Evolutionary conservation across 139 green algal genomes (phyloP), one percentile per base, ranked within the genome.

Genomic region (Yamagishiella unicocca): DNA sequence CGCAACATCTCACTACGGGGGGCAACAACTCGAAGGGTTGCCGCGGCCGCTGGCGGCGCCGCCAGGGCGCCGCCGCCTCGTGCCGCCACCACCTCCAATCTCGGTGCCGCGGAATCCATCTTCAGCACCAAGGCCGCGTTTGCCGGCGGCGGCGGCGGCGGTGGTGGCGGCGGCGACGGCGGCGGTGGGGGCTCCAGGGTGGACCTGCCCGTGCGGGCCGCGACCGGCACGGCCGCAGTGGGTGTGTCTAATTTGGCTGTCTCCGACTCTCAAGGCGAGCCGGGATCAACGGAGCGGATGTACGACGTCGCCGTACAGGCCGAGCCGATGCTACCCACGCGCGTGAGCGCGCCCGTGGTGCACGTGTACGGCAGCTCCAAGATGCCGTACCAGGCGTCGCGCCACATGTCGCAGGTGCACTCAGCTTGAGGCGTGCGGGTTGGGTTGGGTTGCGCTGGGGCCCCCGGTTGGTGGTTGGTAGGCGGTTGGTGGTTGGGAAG

Each of bases 361-460:
- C 12, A 19, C 31, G 33, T 43, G 66, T 46, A 74, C 66, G 45
- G 45, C 66, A 74, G 58, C 58, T 9, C 70, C 33, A 55, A 70
- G 37, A 35, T 83, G 54, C 76, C 76, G 76, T 83, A 83, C 76
- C 55, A 70, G 7, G 76, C 54, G 3, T 83, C 76, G 2, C 53
- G 76, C 14, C 76, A 83, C 54, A 72, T 83, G 76, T 83, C 76
- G 37, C 76, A 83, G 76, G 76, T 83, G 12, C n/a, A n/a, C n/a
- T n/a, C n/a, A n/a, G n/a, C n/a, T n/a, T n/a, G n/a, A n/a, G n/a
- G n/a, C n/a, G n/a, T n/a, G n/a, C n/a, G n/a, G n/a, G n/a, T n/a
- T n/a, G n/a, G n/a, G n/a, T n/a, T n/a, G n/a, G n/a, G n/a, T n/a
- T n/a, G n/a, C n/a, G n/a, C n/a, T n/a, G n/a, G n/a, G n/a, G n/a